Evolutionary conservation across 768 basidiomycete species (phyloP), one percentile per base, ranked within the genome.

Genomic region (Gelatoporia subvermispora): DNA sequence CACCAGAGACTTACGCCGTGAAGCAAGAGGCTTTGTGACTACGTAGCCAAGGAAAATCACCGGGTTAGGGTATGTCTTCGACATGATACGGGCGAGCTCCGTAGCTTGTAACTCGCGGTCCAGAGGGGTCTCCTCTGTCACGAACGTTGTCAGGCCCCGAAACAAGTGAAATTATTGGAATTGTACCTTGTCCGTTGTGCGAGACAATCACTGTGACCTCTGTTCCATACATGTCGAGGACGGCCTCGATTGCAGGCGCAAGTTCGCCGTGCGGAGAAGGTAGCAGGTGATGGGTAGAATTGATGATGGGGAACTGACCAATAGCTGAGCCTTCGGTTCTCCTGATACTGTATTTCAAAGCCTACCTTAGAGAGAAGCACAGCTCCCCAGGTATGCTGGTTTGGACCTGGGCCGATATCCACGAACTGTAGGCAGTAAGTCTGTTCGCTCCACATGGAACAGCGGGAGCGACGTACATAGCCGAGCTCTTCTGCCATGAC

Each of bases 361-460:
- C 60, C 35, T 54, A 78, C 88, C 72, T 93, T 92, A 3, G 88
- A 89, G 2, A 94, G 68, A 2, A 94, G 70, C 4, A 75, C 82
- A 22, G 85, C 86, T 41, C 92, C 92, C 92, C 92, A 94, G 0
- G 92, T 94, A 60, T 94, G 91, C 43, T 82, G 71, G 60, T 89
- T 87, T 2, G 91, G 90, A 35, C 89, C 89, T 3, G 92, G 93
- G 2, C 93, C 93, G 13, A 92, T 71, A 59, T 95, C 93, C 4
- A 91, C 86, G 60, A 93, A 81, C 88, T 93, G 54, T 7, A 9
- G 13, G 21, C 24, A 34, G 39, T 40, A 20, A 50, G 47, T 23
- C 23, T 11, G 13, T 13, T 22, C 28, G 13, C 35, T 18, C 11
- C n/a, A 3, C n/a, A 22, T 31, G 8, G 9, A 45, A 18, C 43